Evolutionary conservation across 169 alveolate genomes (phyloP).

Genomic region (Eimeria necatrix): DNA sequence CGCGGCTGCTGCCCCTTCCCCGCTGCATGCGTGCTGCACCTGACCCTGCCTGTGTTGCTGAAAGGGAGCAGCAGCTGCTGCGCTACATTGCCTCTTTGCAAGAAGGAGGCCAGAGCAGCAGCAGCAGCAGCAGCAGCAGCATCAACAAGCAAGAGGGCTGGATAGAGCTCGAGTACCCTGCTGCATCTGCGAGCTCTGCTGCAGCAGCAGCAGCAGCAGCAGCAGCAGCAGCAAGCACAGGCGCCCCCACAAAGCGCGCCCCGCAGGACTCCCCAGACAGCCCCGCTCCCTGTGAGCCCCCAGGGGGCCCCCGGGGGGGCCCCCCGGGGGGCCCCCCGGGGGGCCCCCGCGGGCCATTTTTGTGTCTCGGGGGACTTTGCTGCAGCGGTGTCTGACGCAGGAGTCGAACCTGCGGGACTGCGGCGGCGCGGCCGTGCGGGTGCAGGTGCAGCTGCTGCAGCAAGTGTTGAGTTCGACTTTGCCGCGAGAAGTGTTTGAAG

Average conservation of each 20-base stretch:
- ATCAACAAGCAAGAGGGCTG: not conserved
- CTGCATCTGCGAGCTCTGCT: not conserved
- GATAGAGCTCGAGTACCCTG: not conserved
- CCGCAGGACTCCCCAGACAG: not conserved
- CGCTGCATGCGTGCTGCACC: not conserved
- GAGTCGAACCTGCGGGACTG: not conserved
- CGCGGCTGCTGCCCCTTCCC: constrained; percentile 39
- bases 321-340: not conserved
- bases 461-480: constrained; percentile 39
- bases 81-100: not conserved
- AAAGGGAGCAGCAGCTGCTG: constrained; percentile 17
- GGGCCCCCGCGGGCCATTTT: constrained; percentile 10
- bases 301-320: not conserved
- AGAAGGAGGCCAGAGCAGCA: too few species aligned
- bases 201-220: constrained; percentile 9
- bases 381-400: constrained; percentile 30
- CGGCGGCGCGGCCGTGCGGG: not conserved
- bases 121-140: constrained; percentile 37
- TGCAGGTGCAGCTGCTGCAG: constrained; percentile 68
- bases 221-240: not conserved
- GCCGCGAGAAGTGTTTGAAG: constrained; percentile 39
- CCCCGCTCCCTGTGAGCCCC: not conserved
- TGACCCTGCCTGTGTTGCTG: not conserved
- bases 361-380: constrained; percentile 64
- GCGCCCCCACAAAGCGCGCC: not conserved